Base-by-base conservation (phyloP, 805 yeast species). In the Yarrowia sp. region DNA sequence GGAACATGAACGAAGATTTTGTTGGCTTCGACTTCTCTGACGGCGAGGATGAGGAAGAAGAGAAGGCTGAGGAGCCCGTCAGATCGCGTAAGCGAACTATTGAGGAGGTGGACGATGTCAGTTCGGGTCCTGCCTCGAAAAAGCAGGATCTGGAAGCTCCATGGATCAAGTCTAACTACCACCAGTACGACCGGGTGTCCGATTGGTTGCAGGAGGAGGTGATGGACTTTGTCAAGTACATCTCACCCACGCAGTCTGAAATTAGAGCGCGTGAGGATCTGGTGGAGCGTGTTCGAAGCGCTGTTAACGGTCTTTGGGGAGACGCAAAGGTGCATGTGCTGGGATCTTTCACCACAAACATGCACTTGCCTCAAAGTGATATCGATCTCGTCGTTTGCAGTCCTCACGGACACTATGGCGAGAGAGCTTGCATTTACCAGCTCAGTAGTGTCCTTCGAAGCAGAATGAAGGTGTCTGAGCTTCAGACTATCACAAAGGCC, bases 351-450 rank as follows among this genome's bases (percentile, higher is more conserved):
- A 97, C 98, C 0, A 93, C 98, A 0, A 97, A 93, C 75, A 80
- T 94, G 70, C 94, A 92, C 75, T 81, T 94, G 16, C 98, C 98
- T 0, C 97, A 97, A 1, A 91, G 97, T 0, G 99, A 94, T 82
- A 92, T 94, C 41, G 99, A 94, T 78, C 88, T 95, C 87, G 98
- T 93, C 55, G 85, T 94, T 32, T 81, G 88, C 3, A 89, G 97
- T 26, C 78, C 82, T 16, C 78, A 80, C 14, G 87, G 88, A 2
- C 84, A 82, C 71, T 83, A 85, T 72, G 81, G 81, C 67, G 92
- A 86, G 73, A 85, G 83, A 69, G 82, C 86, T n/a, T 80, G 85
- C 32, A 78, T 94, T 56, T 92, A 88, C 76, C 88, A 87, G 73
- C 80, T 94, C 11, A 87, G 97, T 1, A 86, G 92, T 5, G 85